A percentile compares a stretch with the other conserved stretches of the same genome.
phyloP scores from a whole-genome alignment of 345 rosid genomes.

The Lepidium aucheri region DNA sequence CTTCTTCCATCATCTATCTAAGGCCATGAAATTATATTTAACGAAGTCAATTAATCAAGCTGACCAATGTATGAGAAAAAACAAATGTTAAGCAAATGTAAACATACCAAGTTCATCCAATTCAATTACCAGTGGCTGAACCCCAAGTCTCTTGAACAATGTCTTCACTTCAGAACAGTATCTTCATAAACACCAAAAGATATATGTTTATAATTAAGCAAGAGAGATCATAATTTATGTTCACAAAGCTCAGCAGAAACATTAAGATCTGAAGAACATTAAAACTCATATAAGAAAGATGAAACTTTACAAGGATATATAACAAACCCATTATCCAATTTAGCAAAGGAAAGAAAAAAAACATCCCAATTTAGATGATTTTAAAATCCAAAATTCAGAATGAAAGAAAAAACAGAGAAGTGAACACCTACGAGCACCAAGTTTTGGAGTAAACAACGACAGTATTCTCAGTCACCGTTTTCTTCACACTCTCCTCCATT shows the following conservation, averaged over 20 bases:
- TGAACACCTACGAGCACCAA: constrained; percentile 97
- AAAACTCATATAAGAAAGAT: not conserved
- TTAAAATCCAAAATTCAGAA: not conserved
- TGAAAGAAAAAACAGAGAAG: constrained; percentile 1
- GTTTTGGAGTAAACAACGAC: constrained; percentile 92
- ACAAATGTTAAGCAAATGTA: not conserved
- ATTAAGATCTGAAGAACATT: not conserved
- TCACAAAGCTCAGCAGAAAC: not conserved
- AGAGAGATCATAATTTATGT: not conserved
- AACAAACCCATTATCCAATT: not conserved
- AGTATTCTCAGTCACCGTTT: constrained; percentile 56
- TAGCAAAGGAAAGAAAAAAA: not conserved
- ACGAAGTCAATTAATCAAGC: not conserved
- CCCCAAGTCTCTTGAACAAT: constrained; percentile 70
- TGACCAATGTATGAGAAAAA: not conserved
- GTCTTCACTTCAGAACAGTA: constrained; percentile 89
- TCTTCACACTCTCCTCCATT: constrained; percentile 68
- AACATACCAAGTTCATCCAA: constrained; percentile 82
- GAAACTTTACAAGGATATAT: not conserved
- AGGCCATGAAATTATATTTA: not conserved
- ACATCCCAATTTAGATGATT: not conserved
- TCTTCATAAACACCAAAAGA: constrained; percentile 29
- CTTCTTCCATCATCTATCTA: not conserved
- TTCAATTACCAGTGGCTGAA: constrained; percentile 69
- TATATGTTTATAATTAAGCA: not conserved